Percentiles rank a stretch among this genome's conserved stretches.
These are phyloP conservation scores for Aureobasidium sp. DNA, from an alignment of 2,329 filamentous ascomycete species.

Conservation along the genomic window DNA sequence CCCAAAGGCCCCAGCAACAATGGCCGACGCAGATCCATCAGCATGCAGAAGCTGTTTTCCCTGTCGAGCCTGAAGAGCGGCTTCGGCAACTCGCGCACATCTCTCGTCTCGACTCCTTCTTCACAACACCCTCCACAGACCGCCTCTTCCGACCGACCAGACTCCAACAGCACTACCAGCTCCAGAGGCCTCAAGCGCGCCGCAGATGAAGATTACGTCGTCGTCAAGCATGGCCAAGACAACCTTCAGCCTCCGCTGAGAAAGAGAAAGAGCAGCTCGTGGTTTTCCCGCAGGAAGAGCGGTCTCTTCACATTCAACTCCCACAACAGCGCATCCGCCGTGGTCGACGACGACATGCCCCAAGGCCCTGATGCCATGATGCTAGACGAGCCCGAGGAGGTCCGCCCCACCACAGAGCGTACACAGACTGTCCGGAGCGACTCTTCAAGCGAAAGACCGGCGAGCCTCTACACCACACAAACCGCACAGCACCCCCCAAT, in stretches of 20 bases:
- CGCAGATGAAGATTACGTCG: constrained; percentile 7
- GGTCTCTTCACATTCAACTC: constrained; percentile 21
- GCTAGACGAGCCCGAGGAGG: neutral
- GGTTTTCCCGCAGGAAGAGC: constrained; percentile 28
- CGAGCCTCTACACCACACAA: neutral
- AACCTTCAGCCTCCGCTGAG: constrained; percentile 15
- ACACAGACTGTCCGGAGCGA: neutral
- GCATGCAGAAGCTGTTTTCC: constrained; percentile 25
- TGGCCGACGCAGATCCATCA: constrained; percentile 15
- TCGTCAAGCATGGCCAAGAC: constrained; percentile 13
- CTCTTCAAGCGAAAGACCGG: neutral
- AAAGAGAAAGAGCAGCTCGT: constrained; percentile 24
- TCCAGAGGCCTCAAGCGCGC: constrained; percentile 11
- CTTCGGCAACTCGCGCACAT: constrained; percentile 28
- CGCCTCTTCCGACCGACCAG: constrained; percentile 1
- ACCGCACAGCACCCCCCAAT: neutral
- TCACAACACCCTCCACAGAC: constrained; percentile 12
- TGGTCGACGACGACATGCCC: neutral
- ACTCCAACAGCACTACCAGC: constrained; percentile 8
- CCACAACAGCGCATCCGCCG: neutral
- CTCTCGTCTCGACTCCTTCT: constrained; percentile 19
- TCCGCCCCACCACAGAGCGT: neutral
- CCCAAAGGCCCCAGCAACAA: constrained; percentile 10
- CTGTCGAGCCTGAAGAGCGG: constrained; percentile 26
- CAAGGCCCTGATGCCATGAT: constrained; percentile 3